Base-by-base conservation (phyloP, 1,284 basidiomycete genomes). In the Ganoderma boninense region DNA sequence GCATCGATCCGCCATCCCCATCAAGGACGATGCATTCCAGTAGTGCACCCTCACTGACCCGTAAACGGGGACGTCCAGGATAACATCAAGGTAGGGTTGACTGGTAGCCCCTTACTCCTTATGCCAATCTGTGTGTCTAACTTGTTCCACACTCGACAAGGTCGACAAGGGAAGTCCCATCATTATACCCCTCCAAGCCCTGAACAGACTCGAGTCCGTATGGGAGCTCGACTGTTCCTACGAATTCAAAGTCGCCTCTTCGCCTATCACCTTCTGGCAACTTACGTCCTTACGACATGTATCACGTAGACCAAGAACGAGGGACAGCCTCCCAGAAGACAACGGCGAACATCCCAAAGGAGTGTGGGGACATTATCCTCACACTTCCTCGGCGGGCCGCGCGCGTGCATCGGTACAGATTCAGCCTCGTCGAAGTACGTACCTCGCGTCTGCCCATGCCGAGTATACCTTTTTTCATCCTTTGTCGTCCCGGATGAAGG, bases 391-490 rank as follows among this genome's bases (percentile, higher is more conserved):
- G 87, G 87, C 23, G 90, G 90, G 0, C 85, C 89, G 7, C 84
- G 85, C 35, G 84, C 88, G 0, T 92, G 90, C 74, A 91, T 92
- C 57, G 92, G 0, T 93, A 90, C 77, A 86, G 90, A 4, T 93
- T 94, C 75, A 85, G 91, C 1, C 74, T 94, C 26, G 83, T 88
- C 29, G 92, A n/a, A 94, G 88, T 89, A 73, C 68, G 83, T 78
- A 6, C 52, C 14, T 57, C 26, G 7, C 35, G 20, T 18, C 18
- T 0, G 35, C 35, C 64, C 38, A 4, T 6, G n/a, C 40, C 3
- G 11, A 23, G 32, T 57, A 6, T 3, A 13, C 32, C n/a, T n/a
- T 0, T 52, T n/a, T 26, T 59, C 8, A 44, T 13, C n/a, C 14
- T 14, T 20, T 16, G 26, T 38, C 38, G 38, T 7, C 14, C 66